Evolutionary conservation across 345 rosid genomes (phyloP), one percentile per base, ranked within the genome.

Genomic region (Aethionema arabicum): DNA sequence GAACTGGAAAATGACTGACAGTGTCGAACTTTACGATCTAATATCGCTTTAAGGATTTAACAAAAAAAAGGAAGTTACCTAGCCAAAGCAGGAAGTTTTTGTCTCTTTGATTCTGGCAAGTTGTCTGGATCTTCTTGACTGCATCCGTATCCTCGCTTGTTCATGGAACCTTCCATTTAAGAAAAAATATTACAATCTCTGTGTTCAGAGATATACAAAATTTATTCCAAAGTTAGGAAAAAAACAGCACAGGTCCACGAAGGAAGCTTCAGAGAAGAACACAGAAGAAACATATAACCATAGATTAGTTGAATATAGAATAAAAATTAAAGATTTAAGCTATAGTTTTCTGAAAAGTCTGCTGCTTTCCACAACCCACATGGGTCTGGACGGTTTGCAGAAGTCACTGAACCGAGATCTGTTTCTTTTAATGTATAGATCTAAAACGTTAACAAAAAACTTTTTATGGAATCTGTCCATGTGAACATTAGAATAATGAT

Each of bases 81-180:
- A 51, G 92, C 95, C 64, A 91, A 83, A 69, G 88, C 87, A 13
- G 96, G 98, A 61, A 86, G 33, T 69, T 82, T 91, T 41, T 82
- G 78, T 78, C 72, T 91, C 73, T 91, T 91, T 6, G 89, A 73
- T 64, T 79, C 92, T 0, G 82, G 76, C 45, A 74, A 44, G 60
- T 72, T 65, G 44, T 71, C 82, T 64, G 61, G 77, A 69, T 83
- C 85, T 53, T 77, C 87, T 64, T 65, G 67, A 63, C 72, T 66
- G 62, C 78, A 74, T 51, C 80, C 85, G 72, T 69, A 75, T 33
- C 80, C 87, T 56, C 88, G 80, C 77, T 85, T 82, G 74, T 72
- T 79, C 72, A 84, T 72, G 38, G 84, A 82, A 79, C 72, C 69
- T 74, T 82, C 98, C 96, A 88, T 88, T 61, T 11, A 50, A 32